phyloP scores from a whole-genome alignment of 1,284 basidiomycete species.

The Mycosarcoma mackinlayi region DNA sequence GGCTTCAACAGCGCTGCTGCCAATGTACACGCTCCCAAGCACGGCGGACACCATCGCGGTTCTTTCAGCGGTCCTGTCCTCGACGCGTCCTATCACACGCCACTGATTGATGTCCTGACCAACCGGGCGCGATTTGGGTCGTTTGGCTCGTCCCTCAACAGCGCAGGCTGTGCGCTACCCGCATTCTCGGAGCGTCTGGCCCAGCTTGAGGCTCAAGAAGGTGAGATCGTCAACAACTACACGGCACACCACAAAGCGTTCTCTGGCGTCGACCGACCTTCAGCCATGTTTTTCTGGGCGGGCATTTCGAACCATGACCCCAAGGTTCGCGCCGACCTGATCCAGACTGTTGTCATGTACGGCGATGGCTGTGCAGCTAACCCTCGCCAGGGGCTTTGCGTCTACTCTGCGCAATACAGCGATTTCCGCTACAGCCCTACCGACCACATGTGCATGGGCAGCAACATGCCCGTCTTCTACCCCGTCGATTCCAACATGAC shows the following conservation, averaged over 20 bases:
- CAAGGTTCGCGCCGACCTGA: slow-evolving; percentile 18
- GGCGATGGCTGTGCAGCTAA: slow-evolving; percentile 43
- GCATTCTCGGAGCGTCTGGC: slow-evolving; percentile 29
- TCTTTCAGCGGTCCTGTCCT: slow-evolving; percentile 4
- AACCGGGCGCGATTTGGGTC: slow-evolving; percentile 33
- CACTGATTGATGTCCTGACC: slow-evolving; percentile 41
- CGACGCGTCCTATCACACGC: slow-evolving; percentile 34
- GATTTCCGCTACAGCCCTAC: slow-evolving; percentile 28
- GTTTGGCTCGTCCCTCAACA: slow-evolving; percentile 36
- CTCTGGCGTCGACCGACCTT: slow-evolving; percentile 12
- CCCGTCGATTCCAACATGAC: slow-evolving; percentile 24
- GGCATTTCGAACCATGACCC: slow-evolving; percentile 44
- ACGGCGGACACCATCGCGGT: background rate
- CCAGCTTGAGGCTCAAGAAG: slow-evolving; percentile 17
- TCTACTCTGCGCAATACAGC: slow-evolving; percentile 39
- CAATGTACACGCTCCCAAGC: background rate
- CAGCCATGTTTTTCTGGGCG: slow-evolving; percentile 48
- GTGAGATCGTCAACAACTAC: slow-evolving; percentile 39
- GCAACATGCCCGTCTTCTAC: slow-evolving; percentile 41
- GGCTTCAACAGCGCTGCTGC: background rate
- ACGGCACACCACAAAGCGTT: slow-evolving; percentile 18
- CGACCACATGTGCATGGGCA: slow-evolving; percentile 49
- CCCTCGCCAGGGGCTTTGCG: slow-evolving; percentile 25
- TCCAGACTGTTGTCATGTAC: slow-evolving; percentile 46
- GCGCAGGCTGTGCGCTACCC: slow-evolving; percentile 32